Conservation (phyloP, 208 protist species). For the Wallacemonas sp. region DNA sequence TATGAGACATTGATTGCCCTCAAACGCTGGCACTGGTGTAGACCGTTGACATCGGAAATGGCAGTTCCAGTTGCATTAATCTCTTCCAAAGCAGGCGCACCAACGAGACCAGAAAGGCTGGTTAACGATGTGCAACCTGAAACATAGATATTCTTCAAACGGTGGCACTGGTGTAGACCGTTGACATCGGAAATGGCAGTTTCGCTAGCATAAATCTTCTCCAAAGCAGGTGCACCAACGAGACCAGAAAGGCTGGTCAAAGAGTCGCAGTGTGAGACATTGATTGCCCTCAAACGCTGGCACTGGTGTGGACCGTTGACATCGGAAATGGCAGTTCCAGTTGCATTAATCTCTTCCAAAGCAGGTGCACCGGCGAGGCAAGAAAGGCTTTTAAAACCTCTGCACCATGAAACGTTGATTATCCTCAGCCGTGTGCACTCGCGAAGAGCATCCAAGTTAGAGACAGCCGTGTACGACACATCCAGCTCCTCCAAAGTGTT, state of each 20-base stretch:
- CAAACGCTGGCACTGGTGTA: no score
- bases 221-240: no score
- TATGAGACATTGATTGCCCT: no score
- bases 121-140: neutral
- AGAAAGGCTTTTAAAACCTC: neutral
- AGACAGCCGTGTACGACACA: no score
- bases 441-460: neutral
- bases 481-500: no score
- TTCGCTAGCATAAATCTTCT: no score
- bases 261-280: no score
- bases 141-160: neutral
- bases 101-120: neutral
- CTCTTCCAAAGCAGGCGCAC: neutral
- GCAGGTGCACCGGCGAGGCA: neutral
- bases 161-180: neutral
- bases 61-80: neutral
- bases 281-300: no score
- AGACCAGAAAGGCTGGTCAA: no score
- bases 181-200: no score
- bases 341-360: neutral
- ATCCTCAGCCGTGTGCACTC: neutral
- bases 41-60: neutral
- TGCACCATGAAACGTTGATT: neutral
- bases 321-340: neutral
- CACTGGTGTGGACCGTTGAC: no score